A percentile compares a stretch with the other conserved stretches of the same genome.
Conservation (phyloP, 78 protist genomes). For the Dictyostelium discoideum region DNA sequence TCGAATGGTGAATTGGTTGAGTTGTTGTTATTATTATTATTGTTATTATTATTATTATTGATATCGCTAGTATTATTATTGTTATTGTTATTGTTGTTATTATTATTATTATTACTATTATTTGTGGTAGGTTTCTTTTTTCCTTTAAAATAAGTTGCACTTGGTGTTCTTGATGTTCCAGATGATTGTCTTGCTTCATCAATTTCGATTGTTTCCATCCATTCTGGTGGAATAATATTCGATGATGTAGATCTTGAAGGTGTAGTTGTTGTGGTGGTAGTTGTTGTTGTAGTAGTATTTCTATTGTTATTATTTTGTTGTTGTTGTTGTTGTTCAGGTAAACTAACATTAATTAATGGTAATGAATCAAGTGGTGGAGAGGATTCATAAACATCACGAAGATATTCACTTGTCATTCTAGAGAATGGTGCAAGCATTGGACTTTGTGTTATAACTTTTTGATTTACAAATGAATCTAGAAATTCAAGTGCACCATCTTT, state of each 20-base stretch:
- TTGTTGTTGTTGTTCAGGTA: not conserved
- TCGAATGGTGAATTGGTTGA: not conserved
- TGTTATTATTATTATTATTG: not conserved
- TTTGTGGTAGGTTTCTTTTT: not conserved
- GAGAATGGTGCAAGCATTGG: constrained; percentile 18
- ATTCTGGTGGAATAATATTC: constrained; percentile 64
- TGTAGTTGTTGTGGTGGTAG: constrained; percentile 4
- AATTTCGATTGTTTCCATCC: constrained; percentile 69
- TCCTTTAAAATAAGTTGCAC: constrained; percentile 28
- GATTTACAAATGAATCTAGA: constrained; percentile 8
- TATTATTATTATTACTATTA: not conserved
- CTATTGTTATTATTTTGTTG: not conserved
- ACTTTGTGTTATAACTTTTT: not conserved
- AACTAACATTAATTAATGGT: not conserved
- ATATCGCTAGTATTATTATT: not conserved
- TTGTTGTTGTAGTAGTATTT: not conserved
- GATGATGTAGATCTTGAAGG: not conserved
- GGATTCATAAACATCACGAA: constrained; percentile 27
- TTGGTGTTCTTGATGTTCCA: not conserved
- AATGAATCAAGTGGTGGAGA: not conserved
- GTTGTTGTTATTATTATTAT: not conserved
- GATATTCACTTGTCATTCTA: not conserved
- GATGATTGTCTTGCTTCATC: constrained; percentile 63
- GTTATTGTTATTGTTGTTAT: not conserved
- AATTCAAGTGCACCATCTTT: constrained; percentile 27